Percentiles rank a stretch among this genome's conserved stretches.
phyloP scores from a whole-genome alignment of 352 stramenopile species.

The Phytopythium cucurbitacearum region DNA sequence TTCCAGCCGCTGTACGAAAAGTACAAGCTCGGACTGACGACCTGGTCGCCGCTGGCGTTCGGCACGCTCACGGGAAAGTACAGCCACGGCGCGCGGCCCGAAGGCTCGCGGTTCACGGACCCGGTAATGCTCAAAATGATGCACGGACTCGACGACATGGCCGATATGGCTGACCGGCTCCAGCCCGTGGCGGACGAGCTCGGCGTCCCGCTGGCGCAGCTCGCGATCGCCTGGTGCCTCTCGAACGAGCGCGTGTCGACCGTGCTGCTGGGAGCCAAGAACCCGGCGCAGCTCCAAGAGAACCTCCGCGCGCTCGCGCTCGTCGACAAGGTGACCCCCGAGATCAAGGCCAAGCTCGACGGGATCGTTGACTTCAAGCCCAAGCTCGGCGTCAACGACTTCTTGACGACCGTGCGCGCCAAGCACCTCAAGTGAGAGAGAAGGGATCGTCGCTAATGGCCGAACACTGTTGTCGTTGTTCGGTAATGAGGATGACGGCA shows the following conservation, averaged over 20 bases:
- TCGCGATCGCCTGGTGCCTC: conserved; percentile 57
- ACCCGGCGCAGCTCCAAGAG: conserved; percentile 41
- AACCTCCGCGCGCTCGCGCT: conserved; percentile 47
- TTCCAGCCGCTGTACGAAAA: conserved; percentile 6
- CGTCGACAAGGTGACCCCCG: conserved; percentile 38
- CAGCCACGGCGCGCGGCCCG: conserved; percentile 19
- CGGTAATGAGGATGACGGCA: no score
- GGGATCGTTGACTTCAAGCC: conserved; percentile 15
- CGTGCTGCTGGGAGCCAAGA: conserved; percentile 56
- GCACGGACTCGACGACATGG: conserved; percentile 12
- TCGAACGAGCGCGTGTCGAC: conserved; percentile 51
- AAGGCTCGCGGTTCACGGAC: conserved; percentile 18
- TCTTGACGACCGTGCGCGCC: no score
- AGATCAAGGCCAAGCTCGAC: conserved; percentile 48
- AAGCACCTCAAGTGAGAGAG: no score
- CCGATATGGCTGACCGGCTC: conserved; percentile 24
- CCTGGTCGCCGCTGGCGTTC: conserved; percentile 18
- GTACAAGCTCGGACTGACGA: conserved; percentile 17
- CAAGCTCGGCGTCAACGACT: background rate
- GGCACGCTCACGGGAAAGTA: conserved; percentile 62
- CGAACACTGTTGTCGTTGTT: no score
- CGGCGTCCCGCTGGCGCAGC: conserved; percentile 27
- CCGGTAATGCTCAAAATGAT: conserved; percentile 2
- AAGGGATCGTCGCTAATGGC: no score
- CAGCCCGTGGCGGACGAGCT: conserved; percentile 37